A percentile compares a stretch with the other conserved stretches of the same genome.
Evolutionary conservation across 2,329 filamentous ascomycete species (phyloP).

Genomic region (Triangularia verruculosa): DNA sequence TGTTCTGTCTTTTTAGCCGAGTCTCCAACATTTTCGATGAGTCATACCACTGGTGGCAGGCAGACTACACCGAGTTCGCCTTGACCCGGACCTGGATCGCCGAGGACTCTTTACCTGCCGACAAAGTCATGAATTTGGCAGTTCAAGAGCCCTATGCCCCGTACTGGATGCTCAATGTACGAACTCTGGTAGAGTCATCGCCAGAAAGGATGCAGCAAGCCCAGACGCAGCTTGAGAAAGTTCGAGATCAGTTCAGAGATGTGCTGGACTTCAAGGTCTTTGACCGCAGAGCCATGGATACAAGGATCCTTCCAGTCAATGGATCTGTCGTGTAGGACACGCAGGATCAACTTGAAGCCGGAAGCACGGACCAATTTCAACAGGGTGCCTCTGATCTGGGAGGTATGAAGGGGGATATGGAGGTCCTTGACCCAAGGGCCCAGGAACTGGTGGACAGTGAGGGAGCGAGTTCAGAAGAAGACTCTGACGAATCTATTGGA

Average conservation of each 20-base stretch:
- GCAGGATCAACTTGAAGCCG: background rate
- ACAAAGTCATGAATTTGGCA: conserved; percentile 40
- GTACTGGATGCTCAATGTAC: conserved; percentile 55
- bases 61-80: conserved; percentile 52
- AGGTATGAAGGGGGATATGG: background rate
- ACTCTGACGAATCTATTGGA: background rate
- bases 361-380: background rate
- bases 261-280: conserved; percentile 51
- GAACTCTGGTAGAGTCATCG: conserved; percentile 52
- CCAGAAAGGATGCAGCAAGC: conserved; percentile 57
- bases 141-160: conserved; percentile 47
- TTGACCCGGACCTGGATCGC: conserved; percentile 39
- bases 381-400: background rate
- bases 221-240: conserved; percentile 47
- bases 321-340: background rate
- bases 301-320: conserved; percentile 24
- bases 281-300: conserved; percentile 54
- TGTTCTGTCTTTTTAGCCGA: conserved; percentile 38
- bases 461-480: background rate
- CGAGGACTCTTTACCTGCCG: conserved; percentile 32
- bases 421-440: background rate
- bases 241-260: conserved; percentile 48
- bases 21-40: conserved; percentile 54
- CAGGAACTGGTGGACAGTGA: background rate
- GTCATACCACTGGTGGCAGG: conserved; percentile 50